phyloP scores from a whole-genome alignment of 768 basidiomycete genomes.

The Rhizopogon vulgaris region DNA sequence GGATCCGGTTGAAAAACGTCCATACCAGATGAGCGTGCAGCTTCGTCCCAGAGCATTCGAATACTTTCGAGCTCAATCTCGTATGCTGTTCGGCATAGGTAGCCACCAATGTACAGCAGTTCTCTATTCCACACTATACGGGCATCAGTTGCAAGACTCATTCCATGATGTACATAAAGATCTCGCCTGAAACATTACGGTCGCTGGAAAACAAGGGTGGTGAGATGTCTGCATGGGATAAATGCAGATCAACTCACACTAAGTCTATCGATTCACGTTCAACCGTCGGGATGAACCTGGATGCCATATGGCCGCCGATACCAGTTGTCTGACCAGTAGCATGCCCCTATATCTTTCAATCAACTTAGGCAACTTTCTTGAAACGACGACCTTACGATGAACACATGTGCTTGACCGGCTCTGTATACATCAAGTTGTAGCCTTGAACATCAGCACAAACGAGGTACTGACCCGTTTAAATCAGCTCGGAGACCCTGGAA shows the following conservation, averaged over 20 bases:
- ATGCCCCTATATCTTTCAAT: conserved; percentile 55
- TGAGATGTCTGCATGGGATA: background rate
- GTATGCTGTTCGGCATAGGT: conserved; percentile 76
- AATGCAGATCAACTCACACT: conserved; percentile 44
- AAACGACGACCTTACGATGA: conserved; percentile 55
- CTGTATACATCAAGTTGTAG: conserved; percentile 26
- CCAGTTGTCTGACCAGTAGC: conserved; percentile 92
- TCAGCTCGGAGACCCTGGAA: conserved; percentile 87
- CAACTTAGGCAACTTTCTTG: background rate
- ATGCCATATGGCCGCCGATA: conserved; percentile 59
- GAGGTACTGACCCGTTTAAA: conserved; percentile 59
- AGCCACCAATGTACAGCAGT: conserved; percentile 77
- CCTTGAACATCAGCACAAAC: background rate
- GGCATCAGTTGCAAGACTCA: background rate
- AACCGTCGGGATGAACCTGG: conserved; percentile 91
- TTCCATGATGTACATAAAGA: background rate
- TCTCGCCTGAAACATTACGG: conserved; percentile 68
- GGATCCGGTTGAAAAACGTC: conserved; percentile 26
- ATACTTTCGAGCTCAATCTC: conserved; percentile 71
- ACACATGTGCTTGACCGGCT: conserved; percentile 66
- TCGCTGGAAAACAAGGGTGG: conserved; percentile 43
- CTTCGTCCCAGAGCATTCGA: conserved; percentile 53
- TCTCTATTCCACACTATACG: conserved; percentile 83
- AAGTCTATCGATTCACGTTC: conserved; percentile 92
- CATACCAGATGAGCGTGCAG: conserved; percentile 25